phyloP scores from a whole-genome alignment of 1,284 basidiomycete species.

The Laetiporus sulphureus region DNA sequence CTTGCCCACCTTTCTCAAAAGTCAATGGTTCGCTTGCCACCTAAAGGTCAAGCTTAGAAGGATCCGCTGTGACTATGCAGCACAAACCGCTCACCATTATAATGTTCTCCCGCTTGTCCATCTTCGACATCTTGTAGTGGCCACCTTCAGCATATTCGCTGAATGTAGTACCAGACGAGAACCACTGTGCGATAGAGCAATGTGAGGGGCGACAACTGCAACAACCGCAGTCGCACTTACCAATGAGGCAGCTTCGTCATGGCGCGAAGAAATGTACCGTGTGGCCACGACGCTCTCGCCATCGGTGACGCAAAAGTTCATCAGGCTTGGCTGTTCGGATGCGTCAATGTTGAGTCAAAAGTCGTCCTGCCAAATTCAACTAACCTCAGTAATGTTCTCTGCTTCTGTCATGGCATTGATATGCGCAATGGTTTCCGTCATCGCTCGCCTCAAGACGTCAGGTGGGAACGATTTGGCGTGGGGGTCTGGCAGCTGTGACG shows the following conservation, averaged over 20 bases:
- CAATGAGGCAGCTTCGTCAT: slow-evolving; percentile 90
- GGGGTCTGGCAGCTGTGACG: slow-evolving; percentile 67
- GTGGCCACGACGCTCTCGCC: slow-evolving; percentile 91
- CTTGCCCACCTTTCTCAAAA: slow-evolving; percentile 77
- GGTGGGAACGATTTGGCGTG: slow-evolving; percentile 66
- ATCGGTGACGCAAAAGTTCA: slow-evolving; percentile 97
- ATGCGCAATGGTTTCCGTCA: slow-evolving; percentile 79
- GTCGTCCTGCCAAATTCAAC: slow-evolving; percentile 8
- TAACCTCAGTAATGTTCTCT: slow-evolving; percentile 64
- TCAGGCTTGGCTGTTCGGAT: slow-evolving; percentile 76
- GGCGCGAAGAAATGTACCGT: slow-evolving; percentile 88
- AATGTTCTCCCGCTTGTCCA: slow-evolving; percentile 92
- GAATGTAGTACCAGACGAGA: slow-evolving; percentile 91
- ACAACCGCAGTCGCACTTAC: no score
- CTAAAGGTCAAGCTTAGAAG: slow-evolving; percentile 25
- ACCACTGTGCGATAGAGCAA: slow-evolving; percentile 58
- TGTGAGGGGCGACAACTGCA: no score
- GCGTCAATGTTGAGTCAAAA: slow-evolving; percentile 6
- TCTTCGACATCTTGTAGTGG: slow-evolving; percentile 93
- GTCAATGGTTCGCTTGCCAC: slow-evolving; percentile 91
- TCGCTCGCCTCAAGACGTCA: slow-evolving; percentile 64
- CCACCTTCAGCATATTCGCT: slow-evolving; percentile 86
- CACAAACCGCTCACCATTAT: slow-evolving; percentile 58
- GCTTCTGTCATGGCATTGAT: slow-evolving; percentile 77
- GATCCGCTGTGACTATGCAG: slow-evolving; percentile 1